Conservation (phyloP, 495 filamentous ascomycete genomes). For the Neurospora sp. region DNA sequence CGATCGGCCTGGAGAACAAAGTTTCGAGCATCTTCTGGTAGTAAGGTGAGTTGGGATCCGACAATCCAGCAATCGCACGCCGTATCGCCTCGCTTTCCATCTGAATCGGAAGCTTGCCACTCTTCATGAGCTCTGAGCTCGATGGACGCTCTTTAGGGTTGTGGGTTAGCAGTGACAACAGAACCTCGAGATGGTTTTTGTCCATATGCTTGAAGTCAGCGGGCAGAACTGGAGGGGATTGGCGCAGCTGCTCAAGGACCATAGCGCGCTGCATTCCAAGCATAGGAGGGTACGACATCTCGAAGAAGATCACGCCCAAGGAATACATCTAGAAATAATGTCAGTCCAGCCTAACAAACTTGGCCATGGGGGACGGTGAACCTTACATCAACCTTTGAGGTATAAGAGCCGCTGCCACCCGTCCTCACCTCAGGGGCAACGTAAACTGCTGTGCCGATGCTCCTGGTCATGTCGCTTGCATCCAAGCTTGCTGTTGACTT, state of each 20-base stretch:
- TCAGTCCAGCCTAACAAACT: constrained; percentile 6
- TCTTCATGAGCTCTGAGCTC: constrained; percentile 74
- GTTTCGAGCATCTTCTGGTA: constrained; percentile 80
- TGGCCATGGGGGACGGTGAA: not conserved
- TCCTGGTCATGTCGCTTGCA: constrained; percentile 55
- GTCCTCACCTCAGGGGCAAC: constrained; percentile 82
- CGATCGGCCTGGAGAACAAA: constrained; percentile 61
- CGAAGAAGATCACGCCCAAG: constrained; percentile 92
- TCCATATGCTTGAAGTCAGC: constrained; percentile 64
- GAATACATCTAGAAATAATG: constrained; percentile 70
- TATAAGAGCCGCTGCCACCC: constrained; percentile 66
- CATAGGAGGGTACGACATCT: constrained; percentile 81
- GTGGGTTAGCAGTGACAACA: constrained; percentile 71
- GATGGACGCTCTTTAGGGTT: constrained; percentile 72
- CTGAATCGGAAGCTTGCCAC: constrained; percentile 78
- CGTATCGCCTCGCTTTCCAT: constrained; percentile 87
- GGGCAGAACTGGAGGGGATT: constrained; percentile 59
- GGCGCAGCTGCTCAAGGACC: constrained; percentile 59
- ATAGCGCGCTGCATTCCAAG: constrained; percentile 83
- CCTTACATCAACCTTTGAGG: constrained; percentile 83
- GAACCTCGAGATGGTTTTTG: constrained; percentile 61
- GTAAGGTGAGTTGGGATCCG: constrained; percentile 75
- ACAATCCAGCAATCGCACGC: constrained; percentile 66
- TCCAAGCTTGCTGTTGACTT: constrained; percentile 53
- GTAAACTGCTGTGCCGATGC: constrained; percentile 90